Percentiles rank a stretch among this genome's conserved stretches.
Evolutionary conservation across 2,329 filamentous ascomycete genomes (phyloP).

Genomic region (Fusarium avenaceum): DNA sequence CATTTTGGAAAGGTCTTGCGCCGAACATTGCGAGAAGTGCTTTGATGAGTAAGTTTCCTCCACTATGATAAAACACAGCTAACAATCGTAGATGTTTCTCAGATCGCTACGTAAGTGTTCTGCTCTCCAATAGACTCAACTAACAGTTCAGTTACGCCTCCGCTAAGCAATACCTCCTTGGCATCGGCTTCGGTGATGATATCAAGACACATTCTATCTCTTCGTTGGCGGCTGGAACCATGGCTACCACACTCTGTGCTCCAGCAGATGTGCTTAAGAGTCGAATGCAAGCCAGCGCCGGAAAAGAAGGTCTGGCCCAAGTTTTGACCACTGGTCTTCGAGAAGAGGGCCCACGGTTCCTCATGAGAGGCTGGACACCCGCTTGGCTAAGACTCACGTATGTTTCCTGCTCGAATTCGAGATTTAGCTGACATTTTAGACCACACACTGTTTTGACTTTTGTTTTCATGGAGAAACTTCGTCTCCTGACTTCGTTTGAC

Average conservation of each 20-base stretch:
- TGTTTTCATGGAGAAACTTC: constrained; percentile 61
- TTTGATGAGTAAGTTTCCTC: constrained; percentile 57
- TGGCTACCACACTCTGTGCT: constrained; percentile 61
- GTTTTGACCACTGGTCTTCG: constrained; percentile 54
- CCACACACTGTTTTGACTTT: constrained; percentile 62
- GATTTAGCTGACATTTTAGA: constrained; percentile 43
- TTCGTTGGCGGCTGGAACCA: constrained; percentile 59
- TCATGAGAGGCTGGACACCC: constrained; percentile 63
- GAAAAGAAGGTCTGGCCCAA: constrained; percentile 52
- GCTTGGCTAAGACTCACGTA: constrained; percentile 61
- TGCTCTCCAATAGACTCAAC: neutral
- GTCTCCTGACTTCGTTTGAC: constrained; percentile 50
- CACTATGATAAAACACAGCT: neutral
- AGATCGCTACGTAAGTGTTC: constrained; percentile 58
- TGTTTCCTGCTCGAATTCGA: constrained; percentile 7
- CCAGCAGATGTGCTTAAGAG: constrained; percentile 62
- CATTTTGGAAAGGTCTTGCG: constrained; percentile 56
- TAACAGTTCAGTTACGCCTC: constrained; percentile 51
- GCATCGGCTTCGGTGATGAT: constrained; percentile 53
- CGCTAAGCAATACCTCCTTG: constrained; percentile 52
- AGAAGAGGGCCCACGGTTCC: constrained; percentile 58
- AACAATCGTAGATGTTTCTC: constrained; percentile 55
- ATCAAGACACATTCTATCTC: constrained; percentile 57
- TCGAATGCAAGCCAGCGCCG: constrained; percentile 54
- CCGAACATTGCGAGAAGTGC: constrained; percentile 60